phyloP scores from a whole-genome alignment of 129 eudicot genomes.

The Flaveria sonorensis region DNA sequence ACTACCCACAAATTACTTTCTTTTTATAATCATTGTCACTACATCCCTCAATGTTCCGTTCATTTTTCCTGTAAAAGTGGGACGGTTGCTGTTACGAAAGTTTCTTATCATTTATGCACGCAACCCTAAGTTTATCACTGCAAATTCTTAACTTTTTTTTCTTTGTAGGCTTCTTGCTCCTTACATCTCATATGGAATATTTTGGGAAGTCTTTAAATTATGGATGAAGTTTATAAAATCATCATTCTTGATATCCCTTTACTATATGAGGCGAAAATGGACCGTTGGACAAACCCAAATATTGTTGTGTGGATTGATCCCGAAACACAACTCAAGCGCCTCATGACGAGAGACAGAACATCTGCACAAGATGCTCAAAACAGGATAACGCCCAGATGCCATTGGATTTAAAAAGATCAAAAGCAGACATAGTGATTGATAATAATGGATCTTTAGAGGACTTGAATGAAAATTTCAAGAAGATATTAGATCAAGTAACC shows the following conservation, averaged over 20 bases:
- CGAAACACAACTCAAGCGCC: constrained; percentile 76
- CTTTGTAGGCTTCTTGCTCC: constrained; percentile 85
- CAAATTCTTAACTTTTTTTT: background rate
- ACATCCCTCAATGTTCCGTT: background rate
- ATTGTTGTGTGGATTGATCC: constrained; percentile 93
- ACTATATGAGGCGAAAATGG: constrained; percentile 82
- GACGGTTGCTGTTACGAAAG: no score
- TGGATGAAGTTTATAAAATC: constrained; percentile 74
- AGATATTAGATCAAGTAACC: constrained; percentile 57
- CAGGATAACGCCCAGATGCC: constrained; percentile 93
- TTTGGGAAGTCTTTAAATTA: constrained; percentile 71
- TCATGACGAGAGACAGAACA: constrained; percentile 71
- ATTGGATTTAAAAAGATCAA: constrained; percentile 63
- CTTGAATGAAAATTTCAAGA: constrained; percentile 56
- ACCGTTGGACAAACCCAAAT: constrained; percentile 82
- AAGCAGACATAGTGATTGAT: constrained; percentile 81
- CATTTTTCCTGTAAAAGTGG: background rate
- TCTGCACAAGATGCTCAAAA: constrained; percentile 76
- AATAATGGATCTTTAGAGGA: constrained; percentile 76
- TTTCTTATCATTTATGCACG: no score
- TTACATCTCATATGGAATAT: constrained; percentile 73
- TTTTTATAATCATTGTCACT: background rate
- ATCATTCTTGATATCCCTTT: constrained; percentile 85
- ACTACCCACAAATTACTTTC: background rate
- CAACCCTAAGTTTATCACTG: background rate